Percentiles rank a stretch among this genome's conserved stretches.
These are phyloP conservation scores for Neurospora sp. DNA, from an alignment of 495 filamentous ascomycete genomes.

Conservation along the genomic window DNA sequence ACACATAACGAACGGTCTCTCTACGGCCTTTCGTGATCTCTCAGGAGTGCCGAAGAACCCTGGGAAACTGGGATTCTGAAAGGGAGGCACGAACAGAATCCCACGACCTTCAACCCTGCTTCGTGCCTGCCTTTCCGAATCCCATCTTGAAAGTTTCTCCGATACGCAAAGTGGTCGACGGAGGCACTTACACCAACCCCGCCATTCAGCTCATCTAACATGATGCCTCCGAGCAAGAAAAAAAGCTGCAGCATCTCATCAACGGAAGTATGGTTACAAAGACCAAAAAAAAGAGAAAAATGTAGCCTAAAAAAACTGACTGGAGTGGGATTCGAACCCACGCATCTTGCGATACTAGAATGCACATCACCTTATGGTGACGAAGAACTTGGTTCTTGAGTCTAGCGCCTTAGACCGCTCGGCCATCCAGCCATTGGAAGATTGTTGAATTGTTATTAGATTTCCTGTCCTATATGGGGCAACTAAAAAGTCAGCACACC, in stretches of 20 bases:
- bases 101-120: not conserved
- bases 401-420: conserved; percentile 27
- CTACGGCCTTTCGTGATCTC: not conserved
- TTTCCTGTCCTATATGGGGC: too few relatives aligned
- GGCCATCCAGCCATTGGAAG: conserved; percentile 18
- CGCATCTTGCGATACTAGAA: conserved; percentile 26
- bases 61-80: not conserved
- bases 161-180: not conserved
- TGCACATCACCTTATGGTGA: conserved; percentile 2
- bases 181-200: not conserved
- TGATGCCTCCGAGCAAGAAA: not conserved
- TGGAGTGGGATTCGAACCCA: conserved; percentile 26
- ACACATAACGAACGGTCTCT: not conserved
- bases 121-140: not conserved
- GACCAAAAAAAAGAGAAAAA: not conserved
- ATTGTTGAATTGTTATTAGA: not conserved
- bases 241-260: not conserved
- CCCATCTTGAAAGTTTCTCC: not conserved
- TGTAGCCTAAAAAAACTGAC: conserved; percentile 10
- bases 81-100: not conserved
- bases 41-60: not conserved
- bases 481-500: too few relatives aligned
- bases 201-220: not conserved
- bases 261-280: not conserved
- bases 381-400: conserved; percentile 16